Evolutionary conservation across 2,329 filamentous ascomycete genomes (phyloP), one percentile per base, ranked within the genome.

Genomic region (Fusarium metavorans): DNA sequence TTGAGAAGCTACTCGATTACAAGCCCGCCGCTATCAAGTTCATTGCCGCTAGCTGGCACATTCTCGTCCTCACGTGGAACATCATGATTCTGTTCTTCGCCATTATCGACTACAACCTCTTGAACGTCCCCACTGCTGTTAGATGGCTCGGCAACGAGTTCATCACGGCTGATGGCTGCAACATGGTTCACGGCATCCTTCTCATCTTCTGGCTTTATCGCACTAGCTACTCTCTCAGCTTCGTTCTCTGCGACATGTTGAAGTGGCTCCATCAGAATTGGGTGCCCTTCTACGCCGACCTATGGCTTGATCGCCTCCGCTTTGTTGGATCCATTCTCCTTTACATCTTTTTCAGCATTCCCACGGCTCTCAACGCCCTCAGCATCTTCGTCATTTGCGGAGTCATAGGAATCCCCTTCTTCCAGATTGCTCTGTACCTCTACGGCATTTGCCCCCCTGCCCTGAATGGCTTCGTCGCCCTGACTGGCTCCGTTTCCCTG

Each of bases 201-300:
- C 65, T 75, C 13, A 61, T 73, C 14, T 41, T 66, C 34, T 75
- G 72, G 72, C 63, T 72, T 58, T 64, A 64, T 35, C 64, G 14
- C 45, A 68, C 30, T 14, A 57, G 16, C 20, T 50, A 41, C 62
- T 57, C 57, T 1, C 45, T 23, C 35, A 56, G 20, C 9, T 64
- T 63, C 35, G 48, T 30, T 11, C 25, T 54, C 27, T 75, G 54
- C 10, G 41, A 62, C n/a, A 7, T 54, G 14, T 23, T 70, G 7
- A 13, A 59, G 30, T n/a, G 61, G 32, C 62, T 63, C 6, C 72
- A 58, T 14, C 34, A 39, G 0, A 50, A 63, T 3, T 62, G 5
- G 62, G 43, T 54, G 48, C 68, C 62, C 4, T 57, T 30, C 20
- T 66, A 20, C 41, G 43, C 20, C 35, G 10, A 23, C 8, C n/a